These are phyloP conservation scores for Pythium rishiriense DNA, from an alignment of 352 stramenopile genomes.

Conservation along the genomic window DNA sequence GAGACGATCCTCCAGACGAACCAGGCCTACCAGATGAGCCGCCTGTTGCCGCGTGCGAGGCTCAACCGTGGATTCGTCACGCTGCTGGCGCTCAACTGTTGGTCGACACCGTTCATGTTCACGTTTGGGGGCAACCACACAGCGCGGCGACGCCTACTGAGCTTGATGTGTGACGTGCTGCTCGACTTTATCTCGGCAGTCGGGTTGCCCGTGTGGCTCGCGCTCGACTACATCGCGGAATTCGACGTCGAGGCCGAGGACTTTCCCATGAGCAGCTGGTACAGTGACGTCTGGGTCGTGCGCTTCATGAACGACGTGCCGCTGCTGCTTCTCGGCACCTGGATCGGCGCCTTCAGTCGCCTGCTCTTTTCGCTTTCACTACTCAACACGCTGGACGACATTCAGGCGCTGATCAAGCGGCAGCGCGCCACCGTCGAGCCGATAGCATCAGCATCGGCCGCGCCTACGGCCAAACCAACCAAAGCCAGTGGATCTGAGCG, in stretches of 20 bases:
- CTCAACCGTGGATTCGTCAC: constrained; percentile 19
- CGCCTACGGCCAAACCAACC: no score
- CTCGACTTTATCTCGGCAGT: constrained; percentile 17
- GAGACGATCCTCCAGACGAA: constrained; percentile 14
- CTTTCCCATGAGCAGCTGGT: constrained; percentile 5
- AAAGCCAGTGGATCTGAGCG: no score
- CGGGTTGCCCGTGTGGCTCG: constrained; percentile 6
- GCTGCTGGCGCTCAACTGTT: constrained; percentile 22
- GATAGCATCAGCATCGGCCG: no score
- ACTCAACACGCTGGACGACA: constrained; percentile 10
- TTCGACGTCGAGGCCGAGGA: constrained; percentile 5
- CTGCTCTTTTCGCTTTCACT: constrained; percentile 16
- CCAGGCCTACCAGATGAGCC: constrained; percentile 22
- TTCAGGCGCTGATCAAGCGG: constrained; percentile 15
- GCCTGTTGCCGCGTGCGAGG: constrained; percentile 2
- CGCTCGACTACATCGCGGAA: background rate
- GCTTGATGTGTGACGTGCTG: constrained; percentile 10
- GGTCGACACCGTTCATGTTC: constrained; percentile 12
- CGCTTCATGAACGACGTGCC: constrained; percentile 15
- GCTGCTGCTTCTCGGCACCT: constrained; percentile 7
- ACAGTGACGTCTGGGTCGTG: constrained; percentile 14
- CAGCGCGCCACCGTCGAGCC: no score
- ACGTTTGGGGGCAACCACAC: background rate
- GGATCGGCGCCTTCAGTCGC: constrained; percentile 10
- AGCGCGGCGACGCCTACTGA: constrained; percentile 8